Evolutionary conservation across 768 basidiomycete genomes (phyloP).

Genomic region (Calocybe gangraenosa): DNA sequence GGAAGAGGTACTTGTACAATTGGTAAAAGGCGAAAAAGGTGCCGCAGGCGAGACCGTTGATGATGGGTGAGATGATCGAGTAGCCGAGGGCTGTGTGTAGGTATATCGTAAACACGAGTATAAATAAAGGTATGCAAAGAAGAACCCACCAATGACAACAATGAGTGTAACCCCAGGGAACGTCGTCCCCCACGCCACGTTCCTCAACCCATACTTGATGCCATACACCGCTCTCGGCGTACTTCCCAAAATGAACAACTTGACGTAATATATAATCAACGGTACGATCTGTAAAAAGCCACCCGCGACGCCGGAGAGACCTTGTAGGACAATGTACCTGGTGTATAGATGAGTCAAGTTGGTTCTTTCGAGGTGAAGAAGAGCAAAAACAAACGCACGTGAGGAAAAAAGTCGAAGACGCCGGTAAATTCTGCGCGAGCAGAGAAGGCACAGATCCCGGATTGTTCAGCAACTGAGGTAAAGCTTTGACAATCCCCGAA

Average conservation of each 20-base stretch:
- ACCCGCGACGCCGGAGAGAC: conserved; percentile 72
- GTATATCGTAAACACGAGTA: conserved; percentile 3
- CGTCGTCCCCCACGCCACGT: conserved; percentile 72
- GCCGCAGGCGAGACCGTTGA: conserved; percentile 81
- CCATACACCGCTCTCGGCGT: conserved; percentile 83
- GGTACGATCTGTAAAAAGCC: conserved; percentile 78
- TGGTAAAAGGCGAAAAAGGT: conserved; percentile 84
- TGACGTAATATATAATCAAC: conserved; percentile 85
- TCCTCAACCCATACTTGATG: conserved; percentile 73
- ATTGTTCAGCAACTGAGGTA: conserved; percentile 58
- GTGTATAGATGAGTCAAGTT: background rate
- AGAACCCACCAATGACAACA: conserved; percentile 69
- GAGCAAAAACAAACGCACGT: conserved; percentile 43
- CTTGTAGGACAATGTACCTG: conserved; percentile 77
- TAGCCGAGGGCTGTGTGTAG: conserved; percentile 61
- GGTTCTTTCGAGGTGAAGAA: background rate
- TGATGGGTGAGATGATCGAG: conserved; percentile 87
- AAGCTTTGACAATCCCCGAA: conserved; percentile 76
- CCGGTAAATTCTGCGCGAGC: conserved; percentile 76
- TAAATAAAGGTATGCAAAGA: background rate
- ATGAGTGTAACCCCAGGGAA: conserved; percentile 74
- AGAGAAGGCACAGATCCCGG: conserved; percentile 66
- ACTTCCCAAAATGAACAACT: conserved; percentile 80
- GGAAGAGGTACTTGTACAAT: conserved; percentile 84
- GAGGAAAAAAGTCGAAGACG: conserved; percentile 87